These are phyloP conservation scores for Candida andamanensis DNA, from an alignment of 805 yeast species.

Conservation along the genomic window DNA sequence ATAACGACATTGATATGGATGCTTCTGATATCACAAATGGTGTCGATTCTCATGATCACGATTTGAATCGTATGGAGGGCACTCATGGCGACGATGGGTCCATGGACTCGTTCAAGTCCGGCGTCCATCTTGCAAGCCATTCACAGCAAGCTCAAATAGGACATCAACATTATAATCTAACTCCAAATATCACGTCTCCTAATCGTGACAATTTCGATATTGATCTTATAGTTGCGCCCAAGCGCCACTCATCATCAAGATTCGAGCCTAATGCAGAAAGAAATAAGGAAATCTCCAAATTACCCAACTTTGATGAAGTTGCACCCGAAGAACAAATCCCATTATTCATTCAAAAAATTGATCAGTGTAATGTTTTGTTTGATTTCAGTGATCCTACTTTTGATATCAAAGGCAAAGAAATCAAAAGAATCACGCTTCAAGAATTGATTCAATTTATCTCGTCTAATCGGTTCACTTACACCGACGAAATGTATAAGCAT, in stretches of 20 bases:
- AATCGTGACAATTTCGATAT: slow-evolving; percentile 65
- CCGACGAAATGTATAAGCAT: slow-evolving; percentile 85
- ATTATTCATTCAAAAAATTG: slow-evolving; percentile 80
- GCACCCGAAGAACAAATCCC: slow-evolving; percentile 71
- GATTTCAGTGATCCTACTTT: slow-evolving; percentile 91
- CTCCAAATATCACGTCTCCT: slow-evolving; percentile 46
- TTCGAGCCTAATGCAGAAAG: slow-evolving; percentile 65
- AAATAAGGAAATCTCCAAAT: slow-evolving; percentile 51
- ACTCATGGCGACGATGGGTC: slow-evolving; percentile 3
- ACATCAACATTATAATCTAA: slow-evolving; percentile 17
- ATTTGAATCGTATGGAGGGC: no score
- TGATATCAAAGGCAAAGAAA: slow-evolving; percentile 88
- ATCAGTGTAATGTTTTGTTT: slow-evolving; percentile 91
- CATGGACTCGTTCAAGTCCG: slow-evolving; percentile 11
- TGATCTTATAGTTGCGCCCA: slow-evolving; percentile 75
- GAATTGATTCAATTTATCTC: slow-evolving; percentile 87
- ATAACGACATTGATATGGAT: slow-evolving; percentile 4
- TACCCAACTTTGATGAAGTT: slow-evolving; percentile 87
- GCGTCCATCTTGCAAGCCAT: slow-evolving; percentile 14
- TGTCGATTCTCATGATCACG: neutral
- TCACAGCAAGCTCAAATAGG: slow-evolving; percentile 16
- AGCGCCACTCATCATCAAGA: slow-evolving; percentile 87
- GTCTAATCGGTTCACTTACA: slow-evolving; percentile 74
- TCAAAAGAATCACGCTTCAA: slow-evolving; percentile 79
- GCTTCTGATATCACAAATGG: neutral